phyloP scores from a whole-genome alignment of 2,329 filamentous ascomycete genomes.

The Pseudogymnoascus sp. region DNA sequence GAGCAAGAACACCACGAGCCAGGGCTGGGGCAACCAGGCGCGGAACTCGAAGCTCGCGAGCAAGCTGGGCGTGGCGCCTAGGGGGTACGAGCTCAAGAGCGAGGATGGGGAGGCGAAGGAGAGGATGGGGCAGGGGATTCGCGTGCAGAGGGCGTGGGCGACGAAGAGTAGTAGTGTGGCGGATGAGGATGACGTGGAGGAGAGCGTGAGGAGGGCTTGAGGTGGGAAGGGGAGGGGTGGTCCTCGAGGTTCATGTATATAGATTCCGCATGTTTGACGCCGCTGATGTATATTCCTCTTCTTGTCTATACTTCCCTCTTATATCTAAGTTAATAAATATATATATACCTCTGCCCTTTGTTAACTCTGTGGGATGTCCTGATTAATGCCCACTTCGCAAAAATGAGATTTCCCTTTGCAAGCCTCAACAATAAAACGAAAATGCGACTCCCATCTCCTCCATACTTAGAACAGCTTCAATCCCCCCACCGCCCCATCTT shows the following conservation, averaged over 20 bases:
- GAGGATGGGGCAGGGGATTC: not conserved
- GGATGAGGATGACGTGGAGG: too few relatives aligned
- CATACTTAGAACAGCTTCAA: not conserved
- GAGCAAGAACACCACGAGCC: not conserved
- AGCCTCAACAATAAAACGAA: too few relatives aligned
- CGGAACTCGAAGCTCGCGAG: not conserved
- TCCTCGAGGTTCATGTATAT: not conserved
- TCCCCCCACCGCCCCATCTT: not conserved
- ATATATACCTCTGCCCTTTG: not conserved
- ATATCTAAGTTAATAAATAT: not conserved
- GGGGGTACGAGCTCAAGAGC: not conserved
- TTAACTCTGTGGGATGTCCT: not conserved
- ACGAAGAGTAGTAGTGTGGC: not conserved
- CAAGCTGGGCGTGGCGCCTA: not conserved
- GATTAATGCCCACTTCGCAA: too few relatives aligned
- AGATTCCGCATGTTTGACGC: not conserved
- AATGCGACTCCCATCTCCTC: too few relatives aligned
- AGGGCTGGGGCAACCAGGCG: not conserved
- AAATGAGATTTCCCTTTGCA: too few relatives aligned
- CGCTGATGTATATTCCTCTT: not conserved
- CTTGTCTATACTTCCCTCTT: not conserved
- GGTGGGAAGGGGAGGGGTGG: not conserved
- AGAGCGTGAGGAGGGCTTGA: too few relatives aligned
- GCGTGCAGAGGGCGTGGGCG: not conserved
- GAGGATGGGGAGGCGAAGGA: not conserved